These are phyloP conservation scores for Lachnellula suecica DNA, from an alignment of 2,329 filamentous ascomycete species.

Conservation along the genomic window DNA sequence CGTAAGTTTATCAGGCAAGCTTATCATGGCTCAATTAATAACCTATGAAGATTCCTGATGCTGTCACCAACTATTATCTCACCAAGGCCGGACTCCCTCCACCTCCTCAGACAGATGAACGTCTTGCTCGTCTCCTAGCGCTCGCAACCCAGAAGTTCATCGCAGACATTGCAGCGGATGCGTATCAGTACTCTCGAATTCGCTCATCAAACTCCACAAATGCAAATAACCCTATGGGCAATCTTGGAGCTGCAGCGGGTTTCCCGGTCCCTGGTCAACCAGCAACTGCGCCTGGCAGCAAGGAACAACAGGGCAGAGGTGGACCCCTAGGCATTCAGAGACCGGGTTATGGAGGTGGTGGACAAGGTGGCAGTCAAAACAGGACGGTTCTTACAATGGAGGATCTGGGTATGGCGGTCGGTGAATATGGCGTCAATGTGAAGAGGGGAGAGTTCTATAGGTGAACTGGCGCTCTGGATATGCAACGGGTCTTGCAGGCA, in stretches of 20 bases:
- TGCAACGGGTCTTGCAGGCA: background rate
- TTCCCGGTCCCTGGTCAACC: conserved; percentile 64
- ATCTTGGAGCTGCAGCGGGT: conserved; percentile 72
- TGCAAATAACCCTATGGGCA: conserved; percentile 88
- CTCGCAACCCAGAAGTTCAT: conserved; percentile 99
- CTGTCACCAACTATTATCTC: conserved; percentile 97
- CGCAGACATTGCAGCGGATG: conserved; percentile 93
- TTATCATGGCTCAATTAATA: conserved; percentile 10
- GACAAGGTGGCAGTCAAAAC: conserved; percentile 84
- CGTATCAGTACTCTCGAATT: conserved; percentile 96
- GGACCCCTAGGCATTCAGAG: conserved; percentile 59
- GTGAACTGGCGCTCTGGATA: conserved; percentile 38
- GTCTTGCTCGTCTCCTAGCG: conserved; percentile 87
- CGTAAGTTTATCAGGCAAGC: conserved; percentile 52
- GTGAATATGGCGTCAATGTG: conserved; percentile 96
- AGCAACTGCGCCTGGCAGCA: conserved; percentile 54
- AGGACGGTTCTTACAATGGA: conserved; percentile 97
- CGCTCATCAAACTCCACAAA: conserved; percentile 85
- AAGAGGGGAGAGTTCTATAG: conserved; percentile 97
- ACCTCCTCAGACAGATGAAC: conserved; percentile 84
- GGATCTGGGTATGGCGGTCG: conserved; percentile 95
- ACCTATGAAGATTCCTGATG: conserved; percentile 80
- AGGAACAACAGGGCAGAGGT: conserved; percentile 51
- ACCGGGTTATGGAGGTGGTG: conserved; percentile 81
- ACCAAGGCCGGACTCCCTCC: conserved; percentile 92